Conservation (phyloP, 805 yeast genomes). For the Saccharomycopsis olivae region DNA sequence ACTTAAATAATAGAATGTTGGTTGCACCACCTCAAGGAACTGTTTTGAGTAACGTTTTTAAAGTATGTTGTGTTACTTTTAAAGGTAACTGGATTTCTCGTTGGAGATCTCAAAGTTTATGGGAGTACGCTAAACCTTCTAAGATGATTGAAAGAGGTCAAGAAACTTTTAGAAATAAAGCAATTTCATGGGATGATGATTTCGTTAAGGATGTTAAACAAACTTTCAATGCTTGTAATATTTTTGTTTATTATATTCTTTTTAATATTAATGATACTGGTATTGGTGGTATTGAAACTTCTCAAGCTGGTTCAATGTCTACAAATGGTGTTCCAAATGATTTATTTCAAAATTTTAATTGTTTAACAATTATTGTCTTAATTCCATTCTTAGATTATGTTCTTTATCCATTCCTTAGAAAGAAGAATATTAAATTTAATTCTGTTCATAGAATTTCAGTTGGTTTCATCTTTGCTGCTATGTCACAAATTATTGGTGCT, state of each 20-base stretch:
- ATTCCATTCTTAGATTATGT: conserved; percentile 40
- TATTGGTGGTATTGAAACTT: conserved; percentile 22
- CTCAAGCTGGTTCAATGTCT: conserved; percentile 46
- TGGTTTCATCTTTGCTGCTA: conserved; percentile 38
- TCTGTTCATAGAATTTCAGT: conserved; percentile 35
- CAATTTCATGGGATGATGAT: conserved; percentile 39
- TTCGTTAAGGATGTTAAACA: conserved; percentile 53
- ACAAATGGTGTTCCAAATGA: conserved; percentile 46
- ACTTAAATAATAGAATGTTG: conserved; percentile 22
- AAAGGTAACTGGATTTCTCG: conserved; percentile 36
- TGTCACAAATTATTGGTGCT: conserved; percentile 40
- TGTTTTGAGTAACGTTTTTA: conserved; percentile 33
- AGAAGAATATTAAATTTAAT: conserved; percentile 27
- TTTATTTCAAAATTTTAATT: conserved; percentile 44
- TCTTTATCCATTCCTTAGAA: conserved; percentile 39
- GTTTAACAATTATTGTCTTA: conserved; percentile 40
- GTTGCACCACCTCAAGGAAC: conserved; percentile 32
- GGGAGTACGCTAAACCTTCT: conserved; percentile 40
- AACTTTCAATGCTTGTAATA: conserved; percentile 46
- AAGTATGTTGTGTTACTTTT: conserved; percentile 30
- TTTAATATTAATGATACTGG: conserved; percentile 11
- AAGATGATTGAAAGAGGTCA: conserved; percentile 35
- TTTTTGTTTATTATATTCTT: conserved; percentile 14
- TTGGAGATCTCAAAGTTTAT: conserved; percentile 30
- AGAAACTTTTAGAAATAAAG: conserved; percentile 20